phyloP scores from a whole-genome alignment of 495 filamentous ascomycete species.

The Tuber magnatum region DNA sequence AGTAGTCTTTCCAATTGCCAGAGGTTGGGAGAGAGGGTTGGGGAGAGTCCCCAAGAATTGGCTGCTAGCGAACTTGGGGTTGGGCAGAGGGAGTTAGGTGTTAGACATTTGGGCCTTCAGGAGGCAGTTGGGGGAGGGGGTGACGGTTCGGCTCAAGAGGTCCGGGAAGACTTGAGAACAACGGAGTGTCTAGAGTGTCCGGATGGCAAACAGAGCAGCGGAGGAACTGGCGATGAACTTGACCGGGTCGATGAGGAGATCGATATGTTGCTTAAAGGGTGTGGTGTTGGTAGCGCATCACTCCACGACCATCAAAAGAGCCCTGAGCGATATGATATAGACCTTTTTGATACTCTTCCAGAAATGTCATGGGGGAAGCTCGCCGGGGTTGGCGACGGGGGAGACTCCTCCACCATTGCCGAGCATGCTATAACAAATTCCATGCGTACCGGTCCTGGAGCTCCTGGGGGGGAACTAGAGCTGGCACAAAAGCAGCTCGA shows the following conservation, averaged over 20 bases:
- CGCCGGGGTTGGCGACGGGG: background rate
- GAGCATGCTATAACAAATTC: background rate
- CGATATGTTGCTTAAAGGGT: background rate
- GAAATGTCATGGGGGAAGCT: background rate
- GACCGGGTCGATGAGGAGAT: background rate
- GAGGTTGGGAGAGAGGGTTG: background rate
- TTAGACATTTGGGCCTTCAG: background rate
- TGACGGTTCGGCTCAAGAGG: background rate
- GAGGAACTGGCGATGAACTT: background rate
- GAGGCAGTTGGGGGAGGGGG: background rate
- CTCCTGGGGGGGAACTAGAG: background rate
- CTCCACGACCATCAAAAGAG: background rate
- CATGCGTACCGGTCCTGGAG: background rate
- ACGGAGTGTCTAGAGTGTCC: background rate
- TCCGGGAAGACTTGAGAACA: background rate
- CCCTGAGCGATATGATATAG: background rate
- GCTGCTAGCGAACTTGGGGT: background rate
- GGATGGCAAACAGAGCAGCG: background rate
- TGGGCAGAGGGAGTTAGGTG: background rate
- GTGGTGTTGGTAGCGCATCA: background rate
- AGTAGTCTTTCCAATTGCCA: background rate
- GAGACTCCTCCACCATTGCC: background rate
- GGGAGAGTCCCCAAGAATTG: background rate
- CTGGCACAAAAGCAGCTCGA: background rate
- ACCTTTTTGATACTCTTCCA: background rate